Percentiles rank a stretch among this genome's conserved stretches.
Evolutionary conservation across 306 rosid genomes (phyloP).

Genomic region (Cajanus cajan): DNA sequence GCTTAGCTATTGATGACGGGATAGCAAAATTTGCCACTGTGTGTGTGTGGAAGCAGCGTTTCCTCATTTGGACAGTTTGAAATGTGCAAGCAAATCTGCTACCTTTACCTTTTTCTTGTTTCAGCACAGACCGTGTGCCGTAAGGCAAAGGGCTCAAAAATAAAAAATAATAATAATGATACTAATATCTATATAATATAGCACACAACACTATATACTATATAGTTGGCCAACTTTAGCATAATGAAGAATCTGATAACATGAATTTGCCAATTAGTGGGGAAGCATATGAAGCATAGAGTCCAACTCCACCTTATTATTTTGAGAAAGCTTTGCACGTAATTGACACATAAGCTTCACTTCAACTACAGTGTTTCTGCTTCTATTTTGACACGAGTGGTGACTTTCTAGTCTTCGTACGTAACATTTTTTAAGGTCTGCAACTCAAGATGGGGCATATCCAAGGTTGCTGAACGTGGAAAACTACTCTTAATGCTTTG

Average conservation of each 20-base stretch:
- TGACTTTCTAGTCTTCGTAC: slow-evolving; percentile 13
- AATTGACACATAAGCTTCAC: slow-evolving; percentile 22
- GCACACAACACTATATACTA: background rate
- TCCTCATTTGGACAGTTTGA: slow-evolving; percentile 42
- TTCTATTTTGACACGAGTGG: background rate
- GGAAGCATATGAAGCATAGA: slow-evolving; percentile 32
- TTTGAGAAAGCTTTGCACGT: slow-evolving; percentile 41
- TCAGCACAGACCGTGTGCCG: slow-evolving; percentile 33
- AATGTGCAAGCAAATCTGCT: slow-evolving; percentile 17
- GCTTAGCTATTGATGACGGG: slow-evolving; percentile 24
- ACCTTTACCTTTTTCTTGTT: slow-evolving; percentile 34
- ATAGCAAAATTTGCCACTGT: slow-evolving; percentile 15
- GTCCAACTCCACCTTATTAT: slow-evolving; percentile 16
- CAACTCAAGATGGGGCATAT: slow-evolving; percentile 12
- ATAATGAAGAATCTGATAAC: slow-evolving; percentile 26
- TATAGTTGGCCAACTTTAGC: slow-evolving; percentile 26
- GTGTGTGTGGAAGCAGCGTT: slow-evolving; percentile 6
- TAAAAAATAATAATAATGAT: background rate
- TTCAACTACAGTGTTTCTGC: slow-evolving; percentile 7
- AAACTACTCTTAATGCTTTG: background rate
- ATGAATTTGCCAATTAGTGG: slow-evolving; percentile 38
- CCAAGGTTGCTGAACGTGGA: slow-evolving; percentile 6
- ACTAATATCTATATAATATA: background rate
- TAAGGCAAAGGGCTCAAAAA: slow-evolving; percentile 37
- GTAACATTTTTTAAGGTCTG: slow-evolving; percentile 18